Conservation (phyloP, 2,329 filamentous ascomycete genomes). For the Trichoderma sp. region DNA sequence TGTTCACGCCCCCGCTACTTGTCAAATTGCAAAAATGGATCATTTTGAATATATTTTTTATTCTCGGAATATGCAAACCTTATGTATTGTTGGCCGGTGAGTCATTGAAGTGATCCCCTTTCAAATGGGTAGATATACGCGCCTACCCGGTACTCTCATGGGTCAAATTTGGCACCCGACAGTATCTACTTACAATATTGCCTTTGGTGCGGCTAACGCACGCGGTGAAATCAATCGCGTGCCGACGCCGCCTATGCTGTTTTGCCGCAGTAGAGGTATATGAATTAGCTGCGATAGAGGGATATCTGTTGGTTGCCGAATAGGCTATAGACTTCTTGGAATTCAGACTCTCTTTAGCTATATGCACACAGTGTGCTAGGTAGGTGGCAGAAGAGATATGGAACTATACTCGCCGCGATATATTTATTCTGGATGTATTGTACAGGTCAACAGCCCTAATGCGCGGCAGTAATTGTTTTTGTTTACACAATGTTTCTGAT, state of each 20-base stretch:
- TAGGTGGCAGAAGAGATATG: neutral
- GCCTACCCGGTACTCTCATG: neutral
- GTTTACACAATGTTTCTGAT: neutral
- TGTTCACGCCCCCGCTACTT: neutral
- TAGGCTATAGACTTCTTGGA: neutral
- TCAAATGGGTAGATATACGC: neutral
- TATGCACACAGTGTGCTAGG: neutral
- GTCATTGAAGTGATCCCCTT: neutral
- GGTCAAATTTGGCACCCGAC: neutral
- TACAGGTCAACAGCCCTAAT: neutral
- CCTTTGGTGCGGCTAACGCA: neutral
- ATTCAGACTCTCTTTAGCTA: neutral
- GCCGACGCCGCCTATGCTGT: neutral
- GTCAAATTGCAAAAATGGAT: neutral
- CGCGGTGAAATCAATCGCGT: neutral
- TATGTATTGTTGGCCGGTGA: neutral
- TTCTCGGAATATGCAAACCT: neutral
- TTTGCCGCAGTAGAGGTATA: too few relatives aligned
- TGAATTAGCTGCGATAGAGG: too few relatives aligned
- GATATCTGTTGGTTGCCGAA: neutral
- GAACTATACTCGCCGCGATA: neutral
- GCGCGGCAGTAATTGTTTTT: neutral
- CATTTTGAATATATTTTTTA: neutral
- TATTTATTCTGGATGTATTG: neutral
- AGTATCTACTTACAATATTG: neutral